phyloP scores from a whole-genome alignment of 805 yeast genomes.

The Schizosaccharomyces japonicus region DNA sequence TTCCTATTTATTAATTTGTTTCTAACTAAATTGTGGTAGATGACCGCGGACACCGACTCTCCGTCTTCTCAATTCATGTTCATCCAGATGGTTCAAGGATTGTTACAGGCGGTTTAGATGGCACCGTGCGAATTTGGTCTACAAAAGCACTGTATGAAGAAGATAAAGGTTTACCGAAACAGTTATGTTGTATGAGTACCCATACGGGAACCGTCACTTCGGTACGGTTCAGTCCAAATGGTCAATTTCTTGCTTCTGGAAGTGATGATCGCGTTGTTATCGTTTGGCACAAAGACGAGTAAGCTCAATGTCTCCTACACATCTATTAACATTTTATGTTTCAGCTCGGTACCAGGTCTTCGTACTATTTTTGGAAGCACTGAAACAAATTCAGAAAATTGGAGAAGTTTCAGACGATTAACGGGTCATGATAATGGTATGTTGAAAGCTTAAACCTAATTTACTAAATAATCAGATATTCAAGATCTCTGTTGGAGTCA shows the following conservation, averaged over 20 bases:
- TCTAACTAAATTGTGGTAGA: not conserved
- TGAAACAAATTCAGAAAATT: constrained; percentile 2
- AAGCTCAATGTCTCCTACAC: constrained; percentile 14
- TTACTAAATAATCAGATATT: constrained; percentile 28
- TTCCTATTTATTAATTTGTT: not conserved
- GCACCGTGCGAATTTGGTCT: constrained; percentile 81
- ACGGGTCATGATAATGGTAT: constrained; percentile 72
- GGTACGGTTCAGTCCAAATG: constrained; percentile 78
- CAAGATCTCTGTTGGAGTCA: constrained; percentile 98
- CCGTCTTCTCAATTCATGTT: constrained; percentile 55
- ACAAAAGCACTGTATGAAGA: constrained; percentile 29
- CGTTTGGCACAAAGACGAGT: constrained; percentile 83
- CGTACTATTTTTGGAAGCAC: constrained; percentile 3
- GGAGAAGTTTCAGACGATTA: constrained; percentile 3
- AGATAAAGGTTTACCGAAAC: constrained; percentile 16
- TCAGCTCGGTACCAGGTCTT: not conserved
- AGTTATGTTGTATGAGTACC: constrained; percentile 73
- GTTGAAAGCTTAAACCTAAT: not conserved
- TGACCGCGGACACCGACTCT: not conserved
- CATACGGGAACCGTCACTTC: constrained; percentile 94
- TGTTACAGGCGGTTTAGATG: constrained; percentile 88
- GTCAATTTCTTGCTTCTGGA: constrained; percentile 76
- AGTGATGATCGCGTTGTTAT: constrained; percentile 80
- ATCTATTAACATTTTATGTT: not conserved
- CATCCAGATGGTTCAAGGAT: constrained; percentile 61